Evolutionary conservation across 441 rosid genomes (phyloP).

Genomic region (Macaranga tanarius): DNA sequence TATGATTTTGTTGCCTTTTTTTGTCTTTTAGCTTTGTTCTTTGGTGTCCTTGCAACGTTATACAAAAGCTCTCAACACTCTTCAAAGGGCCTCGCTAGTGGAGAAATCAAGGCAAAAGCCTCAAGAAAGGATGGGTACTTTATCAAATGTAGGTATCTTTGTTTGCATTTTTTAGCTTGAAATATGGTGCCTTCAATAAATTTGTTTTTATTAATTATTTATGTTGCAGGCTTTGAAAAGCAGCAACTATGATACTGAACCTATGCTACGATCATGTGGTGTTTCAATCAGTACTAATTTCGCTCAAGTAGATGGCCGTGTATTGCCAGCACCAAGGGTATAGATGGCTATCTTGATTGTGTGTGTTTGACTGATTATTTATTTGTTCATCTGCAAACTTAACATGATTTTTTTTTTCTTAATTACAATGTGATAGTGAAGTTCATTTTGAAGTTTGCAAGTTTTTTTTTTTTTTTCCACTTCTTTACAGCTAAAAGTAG

Average conservation of each 20-base stretch:
- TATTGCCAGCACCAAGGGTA: conserved; percentile 68
- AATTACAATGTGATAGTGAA: neutral
- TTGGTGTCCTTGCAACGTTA: conserved; percentile 79
- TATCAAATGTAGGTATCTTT: conserved; percentile 47
- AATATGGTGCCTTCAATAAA: neutral
- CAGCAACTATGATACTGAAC: conserved; percentile 64
- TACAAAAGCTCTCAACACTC: conserved; percentile 57
- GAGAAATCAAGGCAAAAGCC: conserved; percentile 91
- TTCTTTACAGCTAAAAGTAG: conserved; percentile 55
- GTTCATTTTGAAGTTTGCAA: neutral
- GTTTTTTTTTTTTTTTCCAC: neutral
- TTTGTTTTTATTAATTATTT: neutral
- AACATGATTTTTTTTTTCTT: neutral
- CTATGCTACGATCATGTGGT: conserved; percentile 67
- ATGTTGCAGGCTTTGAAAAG: conserved; percentile 52
- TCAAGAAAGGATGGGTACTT: conserved; percentile 69
- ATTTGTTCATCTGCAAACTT: neutral
- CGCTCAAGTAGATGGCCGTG: conserved; percentile 78
- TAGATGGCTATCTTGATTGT: neutral
- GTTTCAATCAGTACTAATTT: conserved; percentile 53
- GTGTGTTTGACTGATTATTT: neutral
- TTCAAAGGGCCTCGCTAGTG: conserved; percentile 76
- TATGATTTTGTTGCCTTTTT: neutral
- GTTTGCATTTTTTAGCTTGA: neutral
- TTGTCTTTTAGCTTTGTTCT: conserved; percentile 49